These are phyloP conservation scores for Exophiala viscosa DNA, from an alignment of 2,329 filamentous ascomycete species.

Conservation along the genomic window DNA sequence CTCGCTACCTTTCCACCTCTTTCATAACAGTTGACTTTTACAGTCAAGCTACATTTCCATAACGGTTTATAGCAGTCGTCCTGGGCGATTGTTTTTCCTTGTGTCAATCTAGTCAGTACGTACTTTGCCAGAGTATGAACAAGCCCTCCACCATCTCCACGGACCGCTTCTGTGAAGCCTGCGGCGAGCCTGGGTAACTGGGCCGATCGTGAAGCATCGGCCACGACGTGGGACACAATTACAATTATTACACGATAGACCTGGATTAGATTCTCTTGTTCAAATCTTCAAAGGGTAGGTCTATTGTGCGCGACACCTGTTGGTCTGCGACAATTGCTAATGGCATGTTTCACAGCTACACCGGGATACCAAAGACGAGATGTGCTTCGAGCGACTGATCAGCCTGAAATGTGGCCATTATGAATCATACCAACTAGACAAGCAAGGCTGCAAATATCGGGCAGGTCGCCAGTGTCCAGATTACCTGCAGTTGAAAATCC, in stretches of 20 bases:
- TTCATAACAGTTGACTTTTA: constrained; percentile 16
- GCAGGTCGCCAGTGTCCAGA: constrained; percentile 24
- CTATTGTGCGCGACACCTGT: not conserved
- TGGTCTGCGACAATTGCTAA: not conserved
- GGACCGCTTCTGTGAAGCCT: constrained; percentile 30
- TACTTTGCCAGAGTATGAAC: constrained; percentile 29
- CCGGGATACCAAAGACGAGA: constrained; percentile 12
- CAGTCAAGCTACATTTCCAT: not conserved
- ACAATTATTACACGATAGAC: constrained; percentile 2
- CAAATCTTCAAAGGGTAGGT: not conserved
- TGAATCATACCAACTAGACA: constrained; percentile 28
- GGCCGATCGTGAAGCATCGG: constrained; percentile 16
- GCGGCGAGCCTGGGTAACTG: constrained; percentile 31
- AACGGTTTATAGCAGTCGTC: constrained; percentile 14
- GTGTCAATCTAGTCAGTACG: not conserved
- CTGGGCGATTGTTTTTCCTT: constrained; percentile 17
- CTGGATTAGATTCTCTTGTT: constrained; percentile 3
- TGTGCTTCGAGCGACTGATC: constrained; percentile 29
- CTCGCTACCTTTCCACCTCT: constrained; percentile 1
- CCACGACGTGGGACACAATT: constrained; percentile 4
- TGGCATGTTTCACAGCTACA: constrained; percentile 1
- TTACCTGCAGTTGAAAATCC: constrained; percentile 25
- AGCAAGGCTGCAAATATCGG: constrained; percentile 24
- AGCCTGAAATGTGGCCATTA: constrained; percentile 27
- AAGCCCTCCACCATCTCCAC: constrained; percentile 28